A percentile compares a stretch with the other conserved stretches of the same genome.
phyloP scores from a whole-genome alignment of 2,329 filamentous ascomycete genomes.

The Drechslera avenae region DNA sequence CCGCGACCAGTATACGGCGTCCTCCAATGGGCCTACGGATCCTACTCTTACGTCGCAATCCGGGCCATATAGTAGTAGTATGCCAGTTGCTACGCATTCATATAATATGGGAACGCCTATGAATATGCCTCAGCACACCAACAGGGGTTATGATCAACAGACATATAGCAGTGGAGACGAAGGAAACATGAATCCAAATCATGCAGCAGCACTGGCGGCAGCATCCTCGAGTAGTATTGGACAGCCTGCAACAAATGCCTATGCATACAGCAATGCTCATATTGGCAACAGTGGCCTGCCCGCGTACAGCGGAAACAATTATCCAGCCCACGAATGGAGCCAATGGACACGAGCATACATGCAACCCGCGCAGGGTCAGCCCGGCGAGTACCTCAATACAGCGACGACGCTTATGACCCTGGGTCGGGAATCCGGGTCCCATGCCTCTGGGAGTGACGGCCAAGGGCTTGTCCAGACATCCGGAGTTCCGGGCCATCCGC shows the following conservation, averaged over 20 bases:
- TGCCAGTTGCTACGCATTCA: slow-evolving; percentile 25
- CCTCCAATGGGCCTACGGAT: slow-evolving; percentile 25
- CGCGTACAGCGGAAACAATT: background rate
- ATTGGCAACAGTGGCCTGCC: slow-evolving; percentile 16
- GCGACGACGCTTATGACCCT: slow-evolving; percentile 49
- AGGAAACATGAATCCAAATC: slow-evolving; percentile 35
- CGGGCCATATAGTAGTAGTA: slow-evolving; percentile 27
- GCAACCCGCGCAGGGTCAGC: slow-evolving; percentile 30
- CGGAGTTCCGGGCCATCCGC: slow-evolving; percentile 27
- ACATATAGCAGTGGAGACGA: slow-evolving; percentile 33
- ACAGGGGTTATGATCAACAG: slow-evolving; percentile 34
- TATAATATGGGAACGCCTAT: slow-evolving; percentile 35
- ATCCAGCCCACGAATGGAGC: slow-evolving; percentile 41
- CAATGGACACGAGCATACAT: slow-evolving; percentile 44
- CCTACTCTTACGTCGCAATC: slow-evolving; percentile 27
- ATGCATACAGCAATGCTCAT: slow-evolving; percentile 33
- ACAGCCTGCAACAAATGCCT: slow-evolving; percentile 29
- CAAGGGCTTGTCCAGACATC: slow-evolving; percentile 28
- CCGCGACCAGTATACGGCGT: slow-evolving; percentile 30
- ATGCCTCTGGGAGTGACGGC: slow-evolving; percentile 25
- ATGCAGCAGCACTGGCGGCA: slow-evolving; percentile 38
- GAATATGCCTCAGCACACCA: slow-evolving; percentile 28
- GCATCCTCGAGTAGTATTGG: slow-evolving; percentile 29
- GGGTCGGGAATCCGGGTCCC: slow-evolving; percentile 34
- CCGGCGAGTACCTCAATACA: slow-evolving; percentile 46